Conservation (phyloP, 371 early-diverging fungal genomes). For the Polyrhizophydium stewartii region DNA sequence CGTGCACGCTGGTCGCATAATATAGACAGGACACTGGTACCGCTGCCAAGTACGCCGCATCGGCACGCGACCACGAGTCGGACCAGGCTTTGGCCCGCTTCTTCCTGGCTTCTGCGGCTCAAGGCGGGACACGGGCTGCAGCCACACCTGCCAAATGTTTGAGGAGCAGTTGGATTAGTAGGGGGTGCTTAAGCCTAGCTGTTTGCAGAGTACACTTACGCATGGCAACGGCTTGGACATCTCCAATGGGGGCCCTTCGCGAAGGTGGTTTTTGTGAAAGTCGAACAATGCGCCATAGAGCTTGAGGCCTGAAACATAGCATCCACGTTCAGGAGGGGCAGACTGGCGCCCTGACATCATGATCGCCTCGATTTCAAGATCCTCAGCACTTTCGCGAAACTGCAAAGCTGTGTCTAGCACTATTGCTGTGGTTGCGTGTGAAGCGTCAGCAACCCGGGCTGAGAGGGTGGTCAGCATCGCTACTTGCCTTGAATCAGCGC, state of each 20-base stretch:
- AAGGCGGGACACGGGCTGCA: not conserved
- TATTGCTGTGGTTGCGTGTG: conserved; percentile 5
- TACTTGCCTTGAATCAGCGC: conserved; percentile 22
- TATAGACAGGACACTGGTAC: not conserved
- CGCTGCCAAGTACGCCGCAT: conserved; percentile 2
- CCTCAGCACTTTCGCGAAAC: conserved; percentile 11
- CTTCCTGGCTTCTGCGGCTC: not conserved
- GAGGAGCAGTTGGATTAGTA: not conserved
- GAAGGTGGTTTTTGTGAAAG: conserved; percentile 9
- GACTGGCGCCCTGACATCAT: conserved; percentile 24
- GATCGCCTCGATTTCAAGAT: conserved; percentile 20
- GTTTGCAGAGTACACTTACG: conserved; percentile 9
- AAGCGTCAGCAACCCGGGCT: not conserved
- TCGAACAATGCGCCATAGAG: conserved; percentile 24
- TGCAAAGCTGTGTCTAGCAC: conserved; percentile 8
- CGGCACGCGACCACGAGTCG: not conserved
- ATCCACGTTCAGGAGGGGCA: conserved; percentile 23
- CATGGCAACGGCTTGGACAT: conserved; percentile 12
- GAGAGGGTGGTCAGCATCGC: not conserved
- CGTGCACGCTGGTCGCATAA: not conserved
- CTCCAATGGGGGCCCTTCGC: conserved; percentile 13
- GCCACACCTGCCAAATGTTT: not conserved
- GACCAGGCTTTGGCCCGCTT: not conserved
- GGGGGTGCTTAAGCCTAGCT: not conserved
- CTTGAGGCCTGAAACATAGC: conserved; percentile 17